These are phyloP conservation scores for Pugionium dolabratum DNA, from an alignment of 345 rosid species.

Conservation along the genomic window DNA sequence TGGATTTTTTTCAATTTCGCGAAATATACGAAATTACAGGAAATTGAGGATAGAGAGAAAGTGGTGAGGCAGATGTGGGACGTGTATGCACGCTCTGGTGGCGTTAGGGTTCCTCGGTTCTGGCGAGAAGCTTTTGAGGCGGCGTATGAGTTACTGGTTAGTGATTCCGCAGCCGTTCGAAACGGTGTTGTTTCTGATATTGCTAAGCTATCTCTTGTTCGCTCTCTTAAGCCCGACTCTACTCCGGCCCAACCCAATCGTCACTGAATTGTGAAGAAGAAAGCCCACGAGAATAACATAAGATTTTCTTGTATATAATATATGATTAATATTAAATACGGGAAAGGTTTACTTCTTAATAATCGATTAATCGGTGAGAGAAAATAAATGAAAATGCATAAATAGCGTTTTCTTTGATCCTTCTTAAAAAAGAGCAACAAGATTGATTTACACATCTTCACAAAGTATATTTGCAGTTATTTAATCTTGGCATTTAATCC, in stretches of 20 bases:
- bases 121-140: constrained; percentile 83
- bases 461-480: background rate
- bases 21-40: constrained; percentile 40
- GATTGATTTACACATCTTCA: too few relatives aligned
- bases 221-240: constrained; percentile 42
- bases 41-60: constrained; percentile 81
- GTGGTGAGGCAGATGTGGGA: constrained; percentile 82
- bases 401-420: constrained; percentile 2
- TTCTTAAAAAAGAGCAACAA: too few relatives aligned
- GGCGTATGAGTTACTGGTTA: constrained; percentile 64
- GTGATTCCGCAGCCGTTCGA: constrained; percentile 54
- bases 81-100: constrained; percentile 61
- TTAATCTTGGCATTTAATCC: background rate
- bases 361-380: too few relatives aligned
- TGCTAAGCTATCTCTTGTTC: constrained; percentile 62
- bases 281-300: constrained; percentile 7
- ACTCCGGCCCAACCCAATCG: constrained; percentile 34
- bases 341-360: background rate
- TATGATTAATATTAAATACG: background rate
- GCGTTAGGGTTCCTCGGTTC: constrained; percentile 56
- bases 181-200: constrained; percentile 71
- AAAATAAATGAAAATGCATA: constrained; percentile 13
- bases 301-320: constrained; percentile 20
- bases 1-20: too few relatives aligned
- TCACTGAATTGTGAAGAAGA: background rate